A percentile compares a stretch with the other conserved stretches of the same genome.
Conservation (phyloP, 345 rosid species). For the Gossypium thurberi region DNA sequence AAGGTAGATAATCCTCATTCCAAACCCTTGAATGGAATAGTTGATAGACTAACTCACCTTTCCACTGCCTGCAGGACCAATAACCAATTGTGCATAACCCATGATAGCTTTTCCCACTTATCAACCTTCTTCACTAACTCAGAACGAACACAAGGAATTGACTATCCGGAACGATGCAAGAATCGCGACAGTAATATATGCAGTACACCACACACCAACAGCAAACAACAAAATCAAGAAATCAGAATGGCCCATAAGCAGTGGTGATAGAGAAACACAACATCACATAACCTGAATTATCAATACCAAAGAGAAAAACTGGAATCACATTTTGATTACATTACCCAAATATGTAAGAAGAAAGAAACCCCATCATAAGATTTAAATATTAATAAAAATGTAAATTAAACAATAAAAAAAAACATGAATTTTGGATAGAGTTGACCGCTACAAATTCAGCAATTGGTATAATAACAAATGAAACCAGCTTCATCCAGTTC, state of each 20-base stretch:
- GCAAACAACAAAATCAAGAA: slow-evolving; percentile 46
- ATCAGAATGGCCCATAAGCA: slow-evolving; percentile 51
- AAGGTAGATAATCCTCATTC: neutral
- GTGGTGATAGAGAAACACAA: slow-evolving; percentile 16
- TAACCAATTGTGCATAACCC: slow-evolving; percentile 90
- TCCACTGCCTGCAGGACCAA: slow-evolving; percentile 85
- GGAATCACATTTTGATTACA: neutral
- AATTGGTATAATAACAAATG: neutral
- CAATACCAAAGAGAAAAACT: slow-evolving; percentile 1
- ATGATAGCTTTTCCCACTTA: slow-evolving; percentile 19
- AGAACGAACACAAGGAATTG: slow-evolving; percentile 35
- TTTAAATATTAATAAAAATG: neutral
- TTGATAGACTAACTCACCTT: slow-evolving; percentile 41
- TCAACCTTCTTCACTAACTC: slow-evolving; percentile 7
- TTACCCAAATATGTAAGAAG: too few species aligned
- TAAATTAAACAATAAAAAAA: neutral
- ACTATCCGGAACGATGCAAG: slow-evolving; percentile 53
- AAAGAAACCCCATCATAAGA: neutral
- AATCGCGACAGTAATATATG: slow-evolving; percentile 63
- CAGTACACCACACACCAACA: slow-evolving; percentile 75
- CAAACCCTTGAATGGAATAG: neutral
- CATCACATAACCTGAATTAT: slow-evolving; percentile 24
- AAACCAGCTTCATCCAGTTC: neutral
- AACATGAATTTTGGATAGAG: neutral
- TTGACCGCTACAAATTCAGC: neutral